Conservation (phyloP, 2,329 filamentous ascomycete species). For the Neofusicoccum laricinum region DNA sequence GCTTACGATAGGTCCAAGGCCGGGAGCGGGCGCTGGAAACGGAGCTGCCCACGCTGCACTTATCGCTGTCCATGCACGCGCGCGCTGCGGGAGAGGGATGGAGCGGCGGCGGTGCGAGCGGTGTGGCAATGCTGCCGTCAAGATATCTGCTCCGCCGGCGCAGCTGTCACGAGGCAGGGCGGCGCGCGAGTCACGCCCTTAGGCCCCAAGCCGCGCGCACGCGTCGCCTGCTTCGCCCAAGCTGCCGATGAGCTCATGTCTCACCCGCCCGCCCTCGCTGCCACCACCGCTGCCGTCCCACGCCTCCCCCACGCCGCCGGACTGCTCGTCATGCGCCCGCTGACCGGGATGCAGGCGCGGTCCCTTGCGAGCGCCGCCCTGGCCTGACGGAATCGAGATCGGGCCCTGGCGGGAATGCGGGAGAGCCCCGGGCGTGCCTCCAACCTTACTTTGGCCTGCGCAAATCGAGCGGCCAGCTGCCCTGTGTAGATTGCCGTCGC, state of each 20-base stretch:
- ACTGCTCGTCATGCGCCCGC: constrained; percentile 5
- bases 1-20: constrained; percentile 7
- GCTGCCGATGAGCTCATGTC: constrained; percentile 3
- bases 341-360: not conserved
- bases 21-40: not conserved
- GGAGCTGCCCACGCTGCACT: not conserved
- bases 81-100: not conserved
- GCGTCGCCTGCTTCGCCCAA: not conserved
- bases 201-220: not conserved
- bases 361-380: not conserved
- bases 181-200: not conserved
- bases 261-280: not conserved
- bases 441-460: not conserved
- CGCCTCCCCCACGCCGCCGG: not conserved
- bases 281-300: not conserved
- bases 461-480: not conserved
- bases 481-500: not conserved
- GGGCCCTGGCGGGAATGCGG: not conserved
- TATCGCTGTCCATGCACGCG: not conserved
- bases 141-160: not conserved
- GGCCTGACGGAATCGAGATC: not conserved
- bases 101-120: not conserved
- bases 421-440: not conserved
- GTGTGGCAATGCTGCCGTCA: not conserved
- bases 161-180: not conserved